Evolutionary conservation across 2,329 filamentous ascomycete species (phyloP).

Genomic region (Coleophoma crateriformis): DNA sequence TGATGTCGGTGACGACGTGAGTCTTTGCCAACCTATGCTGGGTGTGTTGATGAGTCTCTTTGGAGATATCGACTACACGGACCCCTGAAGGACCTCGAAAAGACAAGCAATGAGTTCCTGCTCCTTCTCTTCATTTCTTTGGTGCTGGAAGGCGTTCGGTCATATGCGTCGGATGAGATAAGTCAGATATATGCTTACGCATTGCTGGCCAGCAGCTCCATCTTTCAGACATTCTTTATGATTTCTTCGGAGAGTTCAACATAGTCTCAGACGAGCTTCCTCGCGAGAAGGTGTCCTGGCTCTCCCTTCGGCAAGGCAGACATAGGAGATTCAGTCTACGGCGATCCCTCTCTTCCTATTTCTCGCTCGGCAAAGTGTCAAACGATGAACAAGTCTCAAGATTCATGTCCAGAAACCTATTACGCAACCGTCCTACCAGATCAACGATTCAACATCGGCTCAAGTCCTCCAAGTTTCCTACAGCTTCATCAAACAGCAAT

Average conservation of each 20-base stretch:
- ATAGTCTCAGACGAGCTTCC: slow-evolving; percentile 9
- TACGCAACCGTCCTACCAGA: not conserved
- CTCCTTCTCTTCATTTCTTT: slow-evolving; percentile 5
- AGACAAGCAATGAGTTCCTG: not conserved
- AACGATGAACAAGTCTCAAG: slow-evolving; percentile 12
- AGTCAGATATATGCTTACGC: slow-evolving; percentile 22
- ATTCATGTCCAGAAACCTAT: slow-evolving; percentile 6
- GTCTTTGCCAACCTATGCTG: slow-evolving; percentile 25
- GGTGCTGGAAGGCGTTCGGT: slow-evolving; percentile 3
- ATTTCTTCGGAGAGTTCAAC: no score
- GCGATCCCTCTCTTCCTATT: slow-evolving; percentile 10
- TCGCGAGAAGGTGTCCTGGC: slow-evolving; percentile 10
- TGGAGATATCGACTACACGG: slow-evolving; percentile 26
- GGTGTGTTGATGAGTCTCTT: slow-evolving; percentile 24
- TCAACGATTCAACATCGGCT: slow-evolving; percentile 18
- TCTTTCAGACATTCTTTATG: slow-evolving; percentile 5
- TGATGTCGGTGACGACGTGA: slow-evolving; percentile 22
- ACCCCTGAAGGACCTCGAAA: slow-evolving; percentile 18
- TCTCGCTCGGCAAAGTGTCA: slow-evolving; percentile 14
- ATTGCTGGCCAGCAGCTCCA: slow-evolving; percentile 18
- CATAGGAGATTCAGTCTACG: slow-evolving; percentile 8
- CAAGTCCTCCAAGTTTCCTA: not conserved
- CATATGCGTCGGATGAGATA: not conserved
- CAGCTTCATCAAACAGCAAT: not conserved
- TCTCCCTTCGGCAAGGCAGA: slow-evolving; percentile 14